These are phyloP conservation scores for Pseudogymnoascus sp. DNA, from an alignment of 2,329 filamentous ascomycete genomes.

Conservation along the genomic window DNA sequence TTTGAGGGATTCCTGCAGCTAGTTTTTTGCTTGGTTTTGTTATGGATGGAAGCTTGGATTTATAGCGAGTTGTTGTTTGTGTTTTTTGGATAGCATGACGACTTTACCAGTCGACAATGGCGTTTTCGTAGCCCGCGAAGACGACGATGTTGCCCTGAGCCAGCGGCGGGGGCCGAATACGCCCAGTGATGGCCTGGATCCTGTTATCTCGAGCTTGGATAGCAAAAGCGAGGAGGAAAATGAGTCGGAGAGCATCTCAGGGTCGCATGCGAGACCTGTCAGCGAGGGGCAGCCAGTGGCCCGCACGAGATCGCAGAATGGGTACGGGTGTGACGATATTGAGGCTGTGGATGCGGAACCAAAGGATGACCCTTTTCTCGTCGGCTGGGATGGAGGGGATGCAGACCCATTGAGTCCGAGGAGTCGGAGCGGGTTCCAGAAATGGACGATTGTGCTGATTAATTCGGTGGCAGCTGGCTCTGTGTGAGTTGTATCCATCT, in stretches of 20 bases:
- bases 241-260: not conserved
- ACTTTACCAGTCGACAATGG: not conserved
- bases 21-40: not conserved
- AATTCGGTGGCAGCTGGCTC: constrained; percentile 61
- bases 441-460: constrained; percentile 74
- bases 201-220: not conserved
- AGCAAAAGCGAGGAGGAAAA: not conserved
- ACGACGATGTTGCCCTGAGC: not conserved
- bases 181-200: not conserved
- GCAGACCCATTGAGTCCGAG: constrained; percentile 68
- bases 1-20: not conserved
- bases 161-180: not conserved
- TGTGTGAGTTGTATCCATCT: constrained; percentile 59
- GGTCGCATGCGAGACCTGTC: not conserved
- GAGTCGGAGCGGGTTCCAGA: constrained; percentile 56
- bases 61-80: not conserved
- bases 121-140: not conserved
- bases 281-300: not conserved
- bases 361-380: constrained; percentile 52
- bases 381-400: constrained; percentile 66
- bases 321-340: constrained; percentile 25
- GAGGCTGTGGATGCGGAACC: constrained; percentile 21
- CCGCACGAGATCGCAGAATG: constrained; percentile 24
- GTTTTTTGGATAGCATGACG: not conserved
- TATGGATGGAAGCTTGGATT: not conserved